phyloP scores from a whole-genome alignment of 495 filamentous ascomycete genomes.

The Cercophora scortea region DNA sequence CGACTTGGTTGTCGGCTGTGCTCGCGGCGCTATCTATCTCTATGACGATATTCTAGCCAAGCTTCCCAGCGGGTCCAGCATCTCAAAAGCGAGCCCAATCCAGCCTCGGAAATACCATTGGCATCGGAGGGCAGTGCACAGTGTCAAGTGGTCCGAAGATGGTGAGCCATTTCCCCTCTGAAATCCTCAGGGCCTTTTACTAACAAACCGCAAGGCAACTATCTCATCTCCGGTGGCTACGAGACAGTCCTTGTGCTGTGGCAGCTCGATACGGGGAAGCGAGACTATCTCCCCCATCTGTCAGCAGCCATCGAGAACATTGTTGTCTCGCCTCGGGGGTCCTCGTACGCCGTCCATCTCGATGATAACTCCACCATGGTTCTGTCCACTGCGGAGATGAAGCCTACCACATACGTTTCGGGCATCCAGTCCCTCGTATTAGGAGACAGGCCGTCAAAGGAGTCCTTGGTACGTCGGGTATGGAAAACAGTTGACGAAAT shows the following conservation, averaged over 20 bases:
- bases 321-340: constrained; percentile 68
- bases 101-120: constrained; percentile 68
- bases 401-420: constrained; percentile 67
- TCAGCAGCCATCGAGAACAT: constrained; percentile 75
- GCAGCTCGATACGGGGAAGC: constrained; percentile 80
- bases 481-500: constrained; percentile 26
- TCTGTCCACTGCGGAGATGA: constrained; percentile 79
- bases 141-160: constrained; percentile 82
- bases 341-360: constrained; percentile 72
- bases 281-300: constrained; percentile 80
- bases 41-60: constrained; percentile 65
- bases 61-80: constrained; percentile 25
- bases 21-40: constrained; percentile 64
- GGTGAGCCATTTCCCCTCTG: constrained; percentile 47
- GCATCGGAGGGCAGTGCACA: constrained; percentile 76
- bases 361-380: constrained; percentile 88
- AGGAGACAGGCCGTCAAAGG: constrained; percentile 30
- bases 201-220: constrained; percentile 59
- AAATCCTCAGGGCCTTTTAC: constrained; percentile 8
- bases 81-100: constrained; percentile 24
- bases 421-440: constrained; percentile 64
- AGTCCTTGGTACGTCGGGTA: constrained; percentile 31
- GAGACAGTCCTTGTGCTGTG: constrained; percentile 92
- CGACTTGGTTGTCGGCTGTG: constrained; percentile 69
- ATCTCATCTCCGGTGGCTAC: constrained; percentile 83